Evolutionary conservation across 805 yeast species (phyloP), one percentile per base, ranked within the genome.

Genomic region (Candida takata): DNA sequence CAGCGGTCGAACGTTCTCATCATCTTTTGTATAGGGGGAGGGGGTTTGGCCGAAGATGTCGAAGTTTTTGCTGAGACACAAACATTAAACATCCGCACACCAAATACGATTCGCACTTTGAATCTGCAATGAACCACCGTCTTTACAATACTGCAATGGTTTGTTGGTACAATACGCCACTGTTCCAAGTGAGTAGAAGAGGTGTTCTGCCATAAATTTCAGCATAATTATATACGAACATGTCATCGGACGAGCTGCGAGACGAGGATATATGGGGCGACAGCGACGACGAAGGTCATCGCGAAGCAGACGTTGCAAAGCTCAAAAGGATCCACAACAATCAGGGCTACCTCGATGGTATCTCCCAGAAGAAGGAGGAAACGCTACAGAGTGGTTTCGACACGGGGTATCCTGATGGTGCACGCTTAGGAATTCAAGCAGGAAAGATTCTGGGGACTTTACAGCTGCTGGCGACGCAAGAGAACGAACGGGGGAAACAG

Each of bases 261-360:
- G 41, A 43, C 21, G 58, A 51, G 8, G 66, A 60, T 20, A 46
- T 62, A 4, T 61, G 66, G 67, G 51, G 47, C n/a, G n/a, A n/a
- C 1, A 43, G 48, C 18, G 57, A 57, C 23, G 62, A 54, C 11
- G 62, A 55, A 20, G 62, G 30, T 20, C 19, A 4, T 19, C 26
- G 49, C 49, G 34, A 29, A 5, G 27, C 37, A 2, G 66, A 62
- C 21, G 47, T 55, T 5, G 53, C 62, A 7, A 69, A 70, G 8
- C 46, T 80, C 32, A 61, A 72, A 46, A 60, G 88, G 21, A 69
- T 66, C 8, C 96, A 88, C 52, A 67, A 66, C 8, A 84, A 83
- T 44, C 80, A 80, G 43, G 97, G 97, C 0, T 88, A 84, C 47
- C 58, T 85, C 5, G 95, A 82, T 41, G 97, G 97, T 0, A 51